These are phyloP conservation scores for Cordyceps cicadae DNA, from an alignment of 2,329 filamentous ascomycete genomes.

Conservation along the genomic window DNA sequence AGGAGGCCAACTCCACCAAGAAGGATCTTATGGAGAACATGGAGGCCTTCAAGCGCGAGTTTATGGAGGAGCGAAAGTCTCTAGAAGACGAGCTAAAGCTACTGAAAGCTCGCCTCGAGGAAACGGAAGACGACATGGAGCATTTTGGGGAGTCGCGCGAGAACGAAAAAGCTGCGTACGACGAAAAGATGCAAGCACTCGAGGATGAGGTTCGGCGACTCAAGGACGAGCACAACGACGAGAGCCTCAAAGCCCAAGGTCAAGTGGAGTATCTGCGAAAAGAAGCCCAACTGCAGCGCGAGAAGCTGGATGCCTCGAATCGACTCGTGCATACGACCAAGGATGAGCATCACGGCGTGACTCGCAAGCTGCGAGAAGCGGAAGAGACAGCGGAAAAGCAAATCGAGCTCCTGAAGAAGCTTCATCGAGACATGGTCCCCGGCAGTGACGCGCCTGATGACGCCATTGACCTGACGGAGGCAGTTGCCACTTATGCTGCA, in stretches of 20 bases:
- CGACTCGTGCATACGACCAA: slow-evolving; percentile 46
- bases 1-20: slow-evolving; percentile 87
- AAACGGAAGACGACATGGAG: slow-evolving; percentile 87
- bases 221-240: slow-evolving; percentile 48
- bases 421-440: slow-evolving; percentile 51
- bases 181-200: slow-evolving; percentile 59
- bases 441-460: slow-evolving; percentile 47
- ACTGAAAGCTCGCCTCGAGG: slow-evolving; percentile 70
- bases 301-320: slow-evolving; percentile 51
- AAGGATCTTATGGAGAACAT: slow-evolving; percentile 91
- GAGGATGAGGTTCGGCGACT: slow-evolving; percentile 63
- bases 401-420: slow-evolving; percentile 45
- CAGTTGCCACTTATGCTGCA: slow-evolving; percentile 48
- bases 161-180: slow-evolving; percentile 64
- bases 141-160: slow-evolving; percentile 74
- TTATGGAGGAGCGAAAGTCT: slow-evolving; percentile 72
- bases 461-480: slow-evolving; percentile 48
- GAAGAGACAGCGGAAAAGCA: slow-evolving; percentile 46
- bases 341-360: slow-evolving; percentile 44
- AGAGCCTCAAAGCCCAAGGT: slow-evolving; percentile 49
- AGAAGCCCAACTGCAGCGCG: slow-evolving; percentile 50
- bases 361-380: slow-evolving; percentile 40
- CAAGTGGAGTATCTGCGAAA: slow-evolving; percentile 56
- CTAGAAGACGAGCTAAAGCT: slow-evolving; percentile 73
- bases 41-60: slow-evolving; percentile 83